Percentiles rank a stretch among this genome's conserved stretches.
These are phyloP conservation scores for Brassica incana DNA, from an alignment of 345 rosid genomes.

Conservation along the genomic window DNA sequence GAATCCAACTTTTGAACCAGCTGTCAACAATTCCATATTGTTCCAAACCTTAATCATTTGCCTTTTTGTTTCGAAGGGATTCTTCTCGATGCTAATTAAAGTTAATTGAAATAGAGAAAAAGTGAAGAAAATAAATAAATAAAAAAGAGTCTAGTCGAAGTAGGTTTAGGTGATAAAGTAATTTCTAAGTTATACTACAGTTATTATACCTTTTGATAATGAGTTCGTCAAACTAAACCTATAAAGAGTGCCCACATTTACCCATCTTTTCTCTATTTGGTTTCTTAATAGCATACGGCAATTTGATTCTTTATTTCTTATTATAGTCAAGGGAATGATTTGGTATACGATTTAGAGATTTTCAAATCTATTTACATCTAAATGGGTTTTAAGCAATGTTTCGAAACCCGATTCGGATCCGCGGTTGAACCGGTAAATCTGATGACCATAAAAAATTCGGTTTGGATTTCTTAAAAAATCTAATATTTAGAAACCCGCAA, in stretches of 20 bases:
- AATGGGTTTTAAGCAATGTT: neutral
- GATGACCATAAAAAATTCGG: too few relatives aligned
- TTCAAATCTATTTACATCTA: slow-evolving; percentile 11
- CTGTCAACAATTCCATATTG: slow-evolving; percentile 2
- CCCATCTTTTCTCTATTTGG: slow-evolving; percentile 17
- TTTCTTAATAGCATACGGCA: slow-evolving; percentile 13
- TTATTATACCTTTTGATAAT: slow-evolving; percentile 17
- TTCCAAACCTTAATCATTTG: neutral
- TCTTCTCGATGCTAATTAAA: slow-evolving; percentile 10
- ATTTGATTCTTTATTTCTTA: neutral
- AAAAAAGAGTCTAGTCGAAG: slow-evolving; percentile 16
- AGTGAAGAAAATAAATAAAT: slow-evolving; percentile 38
- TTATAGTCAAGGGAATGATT: neutral
- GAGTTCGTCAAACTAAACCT: slow-evolving; percentile 31
- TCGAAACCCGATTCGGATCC: too few relatives aligned
- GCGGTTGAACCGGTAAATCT: too few relatives aligned
- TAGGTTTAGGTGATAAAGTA: slow-evolving; percentile 38
- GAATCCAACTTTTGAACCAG: slow-evolving; percentile 1
- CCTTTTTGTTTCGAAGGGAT: neutral
- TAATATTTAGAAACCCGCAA: too few relatives aligned
- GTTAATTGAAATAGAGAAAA: neutral
- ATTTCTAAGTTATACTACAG: neutral
- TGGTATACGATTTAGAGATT: slow-evolving; percentile 18
- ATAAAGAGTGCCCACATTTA: slow-evolving; percentile 24
- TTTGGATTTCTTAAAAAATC: too few relatives aligned